phyloP scores from a whole-genome alignment of 2,329 filamentous ascomycete species.

The Atkinsonella hypoxylon region DNA sequence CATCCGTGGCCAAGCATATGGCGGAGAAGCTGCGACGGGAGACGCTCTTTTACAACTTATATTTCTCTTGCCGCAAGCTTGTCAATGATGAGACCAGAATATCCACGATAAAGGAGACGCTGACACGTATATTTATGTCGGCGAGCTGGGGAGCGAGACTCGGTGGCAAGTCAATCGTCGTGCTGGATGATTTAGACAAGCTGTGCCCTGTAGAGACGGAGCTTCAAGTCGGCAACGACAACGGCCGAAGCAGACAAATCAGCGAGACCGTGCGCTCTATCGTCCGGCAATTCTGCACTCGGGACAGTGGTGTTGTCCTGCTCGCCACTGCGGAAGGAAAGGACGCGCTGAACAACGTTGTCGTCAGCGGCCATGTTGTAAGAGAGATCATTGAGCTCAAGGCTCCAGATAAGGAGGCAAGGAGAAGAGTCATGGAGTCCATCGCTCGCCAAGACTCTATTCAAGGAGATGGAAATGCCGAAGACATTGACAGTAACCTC shows the following conservation, averaged over 20 bases:
- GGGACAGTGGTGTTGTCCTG: slow-evolving; percentile 70
- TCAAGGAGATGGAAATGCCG: slow-evolving; percentile 21
- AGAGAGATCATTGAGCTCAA: slow-evolving; percentile 83
- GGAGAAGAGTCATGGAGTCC: slow-evolving; percentile 71
- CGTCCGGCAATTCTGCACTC: slow-evolving; percentile 71
- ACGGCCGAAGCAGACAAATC: slow-evolving; percentile 81
- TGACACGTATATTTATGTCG: slow-evolving; percentile 73
- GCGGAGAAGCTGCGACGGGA: slow-evolving; percentile 61
- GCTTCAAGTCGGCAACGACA: slow-evolving; percentile 84
- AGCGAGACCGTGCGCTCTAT: slow-evolving; percentile 80
- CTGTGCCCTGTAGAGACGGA: slow-evolving; percentile 91
- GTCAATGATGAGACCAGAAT: slow-evolving; percentile 86
- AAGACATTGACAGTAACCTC: slow-evolving; percentile 26
- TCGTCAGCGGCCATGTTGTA: slow-evolving; percentile 84
- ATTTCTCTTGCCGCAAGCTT: slow-evolving; percentile 76
- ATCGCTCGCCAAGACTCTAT: slow-evolving; percentile 49
- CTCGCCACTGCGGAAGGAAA: slow-evolving; percentile 88
- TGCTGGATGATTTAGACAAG: slow-evolving; percentile 87
- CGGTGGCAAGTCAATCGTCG: slow-evolving; percentile 70
- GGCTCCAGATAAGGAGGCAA: slow-evolving; percentile 83
- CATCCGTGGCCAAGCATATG: slow-evolving; percentile 63
- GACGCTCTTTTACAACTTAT: slow-evolving; percentile 68
- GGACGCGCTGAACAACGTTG: slow-evolving; percentile 78
- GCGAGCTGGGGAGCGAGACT: slow-evolving; percentile 86
- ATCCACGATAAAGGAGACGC: slow-evolving; percentile 78